Percentiles rank a stretch among this genome's conserved stretches.
phyloP scores from a whole-genome alignment of 129 eudicot species.

The Arctium minus region DNA sequence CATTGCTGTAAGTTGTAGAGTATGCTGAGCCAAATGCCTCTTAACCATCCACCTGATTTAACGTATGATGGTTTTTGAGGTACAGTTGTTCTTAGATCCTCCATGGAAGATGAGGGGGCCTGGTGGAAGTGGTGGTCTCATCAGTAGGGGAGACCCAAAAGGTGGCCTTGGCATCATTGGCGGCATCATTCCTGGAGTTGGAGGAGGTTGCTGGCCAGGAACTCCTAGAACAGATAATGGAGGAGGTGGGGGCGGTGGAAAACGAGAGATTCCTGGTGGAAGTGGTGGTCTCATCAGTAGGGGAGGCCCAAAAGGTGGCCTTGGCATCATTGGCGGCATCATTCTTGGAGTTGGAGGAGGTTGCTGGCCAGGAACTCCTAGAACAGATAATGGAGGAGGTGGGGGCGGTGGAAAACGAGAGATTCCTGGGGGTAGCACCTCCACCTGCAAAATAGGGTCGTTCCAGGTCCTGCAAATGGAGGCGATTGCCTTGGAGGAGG shows the following conservation, averaged over 20 bases:
- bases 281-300: slow-evolving; percentile 99
- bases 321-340: slow-evolving; percentile 67
- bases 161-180: slow-evolving; percentile 74
- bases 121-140: slow-evolving; percentile 98
- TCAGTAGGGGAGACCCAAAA: slow-evolving; percentile 84
- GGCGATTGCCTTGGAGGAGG: slow-evolving; percentile 90
- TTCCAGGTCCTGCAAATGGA: slow-evolving; percentile 44
- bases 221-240: slow-evolving; percentile 50
- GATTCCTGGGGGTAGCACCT: slow-evolving; percentile 80
- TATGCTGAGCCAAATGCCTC: slow-evolving; percentile 97
- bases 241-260: slow-evolving; percentile 85
- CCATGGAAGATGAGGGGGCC: slow-evolving; percentile 80
- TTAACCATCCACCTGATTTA: slow-evolving; percentile 97
- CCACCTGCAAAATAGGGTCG: slow-evolving; percentile 51
- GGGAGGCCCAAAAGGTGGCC: slow-evolving; percentile 84
- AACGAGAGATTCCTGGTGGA: slow-evolving; percentile 81
- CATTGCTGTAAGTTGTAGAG: slow-evolving; percentile 95
- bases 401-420: slow-evolving; percentile 75
- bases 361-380: slow-evolving; percentile 67
- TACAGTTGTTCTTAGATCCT: slow-evolving; percentile 50
- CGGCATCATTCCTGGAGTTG: slow-evolving; percentile 71
- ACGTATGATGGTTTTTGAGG: slow-evolving; percentile 94
- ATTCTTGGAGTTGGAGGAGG: slow-evolving; percentile 57
- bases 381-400: slow-evolving; percentile 56
- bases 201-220: slow-evolving; percentile 53